Conservation (phyloP, 192 early-diverging fungal species). For the Pilaira anomala region DNA sequence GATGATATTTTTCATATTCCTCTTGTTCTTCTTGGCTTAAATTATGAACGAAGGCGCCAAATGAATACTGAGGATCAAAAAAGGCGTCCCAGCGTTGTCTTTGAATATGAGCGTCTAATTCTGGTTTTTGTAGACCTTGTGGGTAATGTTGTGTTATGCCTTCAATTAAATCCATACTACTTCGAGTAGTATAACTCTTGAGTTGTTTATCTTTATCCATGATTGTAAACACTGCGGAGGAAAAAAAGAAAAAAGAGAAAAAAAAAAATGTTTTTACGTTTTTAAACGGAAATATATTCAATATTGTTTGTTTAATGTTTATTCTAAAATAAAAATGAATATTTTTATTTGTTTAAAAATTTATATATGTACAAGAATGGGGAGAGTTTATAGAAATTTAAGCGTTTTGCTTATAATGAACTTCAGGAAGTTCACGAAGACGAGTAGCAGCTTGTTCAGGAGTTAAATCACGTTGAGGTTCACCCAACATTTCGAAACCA, state of each 20-base stretch:
- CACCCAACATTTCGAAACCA: constrained; percentile 92
- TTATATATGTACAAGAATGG: not conserved
- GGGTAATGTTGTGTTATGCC: not conserved
- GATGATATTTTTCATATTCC: not conserved
- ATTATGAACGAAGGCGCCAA: constrained; percentile 7
- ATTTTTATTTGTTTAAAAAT: not conserved
- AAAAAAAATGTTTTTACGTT: too few relatives aligned
- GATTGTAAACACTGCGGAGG: too few relatives aligned
- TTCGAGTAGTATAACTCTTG: not conserved
- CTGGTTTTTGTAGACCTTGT: not conserved
- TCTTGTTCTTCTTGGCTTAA: not conserved
- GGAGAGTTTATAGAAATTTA: too few relatives aligned
- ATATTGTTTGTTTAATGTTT: too few relatives aligned
- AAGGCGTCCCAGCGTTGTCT: constrained; percentile 12
- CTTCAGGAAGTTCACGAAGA: constrained; percentile 58
- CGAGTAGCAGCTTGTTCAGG: constrained; percentile 86
- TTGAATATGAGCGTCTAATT: not conserved
- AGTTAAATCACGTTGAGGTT: constrained; percentile 92
- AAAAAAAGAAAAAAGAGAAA: too few relatives aligned
- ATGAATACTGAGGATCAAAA: constrained; percentile 13
- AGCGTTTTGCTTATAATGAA: constrained; percentile 54
- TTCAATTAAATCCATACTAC: constrained; percentile 15
- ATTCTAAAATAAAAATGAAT: not conserved
- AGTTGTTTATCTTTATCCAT: too few relatives aligned
- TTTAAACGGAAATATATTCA: too few relatives aligned